Conservation (phyloP, 148 eudicot genomes). For the Rheum nobile region DNA sequence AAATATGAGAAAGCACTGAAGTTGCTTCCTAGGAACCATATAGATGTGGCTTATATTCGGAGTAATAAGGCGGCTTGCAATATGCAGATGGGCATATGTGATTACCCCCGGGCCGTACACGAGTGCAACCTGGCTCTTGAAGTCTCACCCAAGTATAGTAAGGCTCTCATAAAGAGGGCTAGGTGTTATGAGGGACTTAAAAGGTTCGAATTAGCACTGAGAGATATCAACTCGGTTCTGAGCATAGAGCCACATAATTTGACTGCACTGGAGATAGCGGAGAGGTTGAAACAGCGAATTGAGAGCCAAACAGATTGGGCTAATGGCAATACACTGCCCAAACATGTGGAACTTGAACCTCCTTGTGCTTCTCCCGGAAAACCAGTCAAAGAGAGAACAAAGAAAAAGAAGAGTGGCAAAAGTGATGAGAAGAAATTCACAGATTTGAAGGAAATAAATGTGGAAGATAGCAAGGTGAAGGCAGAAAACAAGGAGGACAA, state of each 20-base stretch:
- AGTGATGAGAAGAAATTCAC: slow-evolving; percentile 13
- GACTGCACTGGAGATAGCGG: slow-evolving; percentile 68
- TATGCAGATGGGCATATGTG: slow-evolving; percentile 83
- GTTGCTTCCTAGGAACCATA: slow-evolving; percentile 74
- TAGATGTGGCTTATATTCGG: slow-evolving; percentile 74
- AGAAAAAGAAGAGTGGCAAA: slow-evolving; percentile 24
- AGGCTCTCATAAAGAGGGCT: slow-evolving; percentile 89
- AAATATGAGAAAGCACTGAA: slow-evolving; percentile 85
- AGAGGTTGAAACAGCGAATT: slow-evolving; percentile 46
- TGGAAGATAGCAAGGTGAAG: slow-evolving; percentile 12
- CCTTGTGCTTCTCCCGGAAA: slow-evolving; percentile 18
- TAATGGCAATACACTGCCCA: slow-evolving; percentile 22
- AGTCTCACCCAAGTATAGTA: slow-evolving; percentile 74
- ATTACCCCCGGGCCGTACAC: slow-evolving; percentile 83
- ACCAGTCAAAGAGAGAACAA: slow-evolving; percentile 24
- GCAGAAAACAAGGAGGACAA: slow-evolving; percentile 23
- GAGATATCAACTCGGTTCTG: slow-evolving; percentile 58
- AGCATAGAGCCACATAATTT: slow-evolving; percentile 73
- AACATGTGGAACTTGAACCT: slow-evolving; percentile 31
- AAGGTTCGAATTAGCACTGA: slow-evolving; percentile 55
- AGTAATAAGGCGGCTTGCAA: slow-evolving; percentile 90
- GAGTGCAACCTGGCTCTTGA: slow-evolving; percentile 97
- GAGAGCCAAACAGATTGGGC: slow-evolving; percentile 24
- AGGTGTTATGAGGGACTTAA: slow-evolving; percentile 82
- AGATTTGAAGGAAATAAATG: slow-evolving; percentile 14